Base-by-base conservation (phyloP, 164 flowering plant genomes). In the Pachysandra terminalis region DNA sequence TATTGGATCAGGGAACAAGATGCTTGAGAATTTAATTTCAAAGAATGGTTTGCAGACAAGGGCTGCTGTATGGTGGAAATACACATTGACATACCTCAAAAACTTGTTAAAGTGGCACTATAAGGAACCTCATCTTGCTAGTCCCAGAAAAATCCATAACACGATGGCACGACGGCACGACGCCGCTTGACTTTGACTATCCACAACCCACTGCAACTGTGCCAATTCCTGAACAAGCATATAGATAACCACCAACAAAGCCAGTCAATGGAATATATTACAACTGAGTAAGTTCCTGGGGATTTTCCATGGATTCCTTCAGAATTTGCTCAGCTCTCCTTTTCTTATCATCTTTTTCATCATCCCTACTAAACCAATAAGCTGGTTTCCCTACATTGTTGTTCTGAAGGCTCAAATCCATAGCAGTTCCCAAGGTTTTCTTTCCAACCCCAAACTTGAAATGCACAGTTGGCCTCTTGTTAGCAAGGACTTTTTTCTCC, bases 301-400 rank as follows among this genome's bases (percentile, higher is more conserved):
- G 88, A 62, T 87, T 87, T 67, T 90, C 97, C 80, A 84, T 83
- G 17, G 96, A 77, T 49, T 89, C 92, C 76, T 85, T 87, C 37
- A 95, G 85, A 62, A 95, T 92, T 55, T 71, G 85, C 76, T 89
- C 97, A 16, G 91, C 99, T 79, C 99, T 89, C 79, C 94, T 85
- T 75, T 90, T 95, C 78, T 87, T 92, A 67, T 95, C 97, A 78
- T 92, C 94, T 63, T 79, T 86, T 65, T 85, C 97, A 1, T 89
- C 97, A 57, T 84, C 88, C 69, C 90, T 81, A 49, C 73, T 76
- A 59, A 84, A 69, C 80, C 71, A 80, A 19, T 67, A 22, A 19
- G 69, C 61, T 8, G 56, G 35, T 69, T 71, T 77, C 26, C 75
- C 82, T 26, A 27, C 59, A 71, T 66, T 80, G 71, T 68, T 77